A percentile compares a stretch with the other conserved stretches of the same genome.
phyloP scores from a whole-genome alignment of 2,329 filamentous ascomycete genomes.

The Graphilbum fragrans region DNA sequence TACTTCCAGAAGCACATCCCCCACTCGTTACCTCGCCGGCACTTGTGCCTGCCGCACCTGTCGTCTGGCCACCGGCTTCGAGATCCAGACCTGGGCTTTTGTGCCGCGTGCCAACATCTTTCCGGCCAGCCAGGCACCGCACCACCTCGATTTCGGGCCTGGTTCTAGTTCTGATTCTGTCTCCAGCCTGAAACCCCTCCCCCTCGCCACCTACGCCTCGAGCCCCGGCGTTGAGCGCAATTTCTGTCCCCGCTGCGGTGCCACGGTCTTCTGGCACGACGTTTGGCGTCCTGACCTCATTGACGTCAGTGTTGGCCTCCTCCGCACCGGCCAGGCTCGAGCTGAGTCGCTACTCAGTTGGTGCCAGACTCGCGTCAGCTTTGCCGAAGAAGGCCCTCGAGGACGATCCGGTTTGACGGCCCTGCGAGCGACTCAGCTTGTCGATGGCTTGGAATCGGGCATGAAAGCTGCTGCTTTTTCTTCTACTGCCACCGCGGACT shows the following conservation, averaged over 20 bases:
- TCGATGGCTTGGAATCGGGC: constrained; percentile 12
- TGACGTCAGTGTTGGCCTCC: constrained; percentile 50
- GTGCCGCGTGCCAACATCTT: constrained; percentile 46
- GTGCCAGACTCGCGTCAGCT: constrained; percentile 46
- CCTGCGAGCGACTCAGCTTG: constrained; percentile 15
- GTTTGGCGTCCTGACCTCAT: constrained; percentile 39
- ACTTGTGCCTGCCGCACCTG: constrained; percentile 52
- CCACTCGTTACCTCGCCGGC: constrained; percentile 37
- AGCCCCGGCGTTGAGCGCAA: constrained; percentile 41
- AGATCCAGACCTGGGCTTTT: constrained; percentile 56
- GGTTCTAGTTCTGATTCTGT: too few relatives aligned
- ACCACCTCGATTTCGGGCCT: neutral
- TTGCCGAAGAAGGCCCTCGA: constrained; percentile 35
- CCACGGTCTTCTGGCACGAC: constrained; percentile 51
- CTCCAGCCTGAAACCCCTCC: neutral
- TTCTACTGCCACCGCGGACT: too few relatives aligned
- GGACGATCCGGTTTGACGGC: constrained; percentile 17
- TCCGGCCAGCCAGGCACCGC: constrained; percentile 16
- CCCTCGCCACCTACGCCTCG: constrained; percentile 33
- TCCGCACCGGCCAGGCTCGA: constrained; percentile 34
- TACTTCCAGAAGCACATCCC: constrained; percentile 1
- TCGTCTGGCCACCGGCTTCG: constrained; percentile 46
- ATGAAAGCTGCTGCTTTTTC: too few relatives aligned
- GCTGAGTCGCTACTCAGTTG: constrained; percentile 51
- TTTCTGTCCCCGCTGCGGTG: constrained; percentile 51